These are phyloP conservation scores for Mycena crocata DNA, from an alignment of 768 basidiomycete species.

Conservation along the genomic window DNA sequence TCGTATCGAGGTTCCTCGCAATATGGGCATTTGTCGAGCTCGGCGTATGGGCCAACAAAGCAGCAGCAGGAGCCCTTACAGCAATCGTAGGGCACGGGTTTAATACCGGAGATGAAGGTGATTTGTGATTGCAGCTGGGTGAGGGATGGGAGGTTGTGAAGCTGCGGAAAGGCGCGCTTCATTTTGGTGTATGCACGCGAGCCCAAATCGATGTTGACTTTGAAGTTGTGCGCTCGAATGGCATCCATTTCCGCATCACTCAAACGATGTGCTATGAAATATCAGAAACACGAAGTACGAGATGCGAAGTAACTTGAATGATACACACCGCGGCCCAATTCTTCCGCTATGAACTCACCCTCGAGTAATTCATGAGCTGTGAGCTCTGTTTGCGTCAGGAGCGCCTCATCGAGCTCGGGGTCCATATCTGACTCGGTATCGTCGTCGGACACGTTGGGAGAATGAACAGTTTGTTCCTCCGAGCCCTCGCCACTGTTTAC, in stretches of 20 bases:
- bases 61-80: constrained; percentile 56
- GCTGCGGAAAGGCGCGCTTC: constrained; percentile 18
- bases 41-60: constrained; percentile 46
- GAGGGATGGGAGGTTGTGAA: constrained; percentile 9
- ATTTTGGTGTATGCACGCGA: constrained; percentile 15
- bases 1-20: constrained; percentile 45
- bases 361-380: background rate
- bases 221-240: constrained; percentile 21
- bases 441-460: background rate
- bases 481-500: background rate
- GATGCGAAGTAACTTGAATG: no score
- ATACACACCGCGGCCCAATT: background rate
- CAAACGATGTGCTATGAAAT: background rate
- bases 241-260: constrained; percentile 1
- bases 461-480: background rate
- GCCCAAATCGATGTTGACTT: constrained; percentile 18
- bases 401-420: background rate
- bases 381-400: background rate
- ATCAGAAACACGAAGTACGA: background rate
- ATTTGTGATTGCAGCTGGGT: constrained; percentile 13
- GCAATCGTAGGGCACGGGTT: constrained; percentile 46
- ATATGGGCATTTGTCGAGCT: constrained; percentile 47
- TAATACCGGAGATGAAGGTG: constrained; percentile 9
- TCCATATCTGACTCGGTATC: background rate
- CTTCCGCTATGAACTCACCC: background rate